These are phyloP conservation scores for Leccinellum rugosiceps DNA, from an alignment of 768 basidiomycete species.

Conservation along the genomic window DNA sequence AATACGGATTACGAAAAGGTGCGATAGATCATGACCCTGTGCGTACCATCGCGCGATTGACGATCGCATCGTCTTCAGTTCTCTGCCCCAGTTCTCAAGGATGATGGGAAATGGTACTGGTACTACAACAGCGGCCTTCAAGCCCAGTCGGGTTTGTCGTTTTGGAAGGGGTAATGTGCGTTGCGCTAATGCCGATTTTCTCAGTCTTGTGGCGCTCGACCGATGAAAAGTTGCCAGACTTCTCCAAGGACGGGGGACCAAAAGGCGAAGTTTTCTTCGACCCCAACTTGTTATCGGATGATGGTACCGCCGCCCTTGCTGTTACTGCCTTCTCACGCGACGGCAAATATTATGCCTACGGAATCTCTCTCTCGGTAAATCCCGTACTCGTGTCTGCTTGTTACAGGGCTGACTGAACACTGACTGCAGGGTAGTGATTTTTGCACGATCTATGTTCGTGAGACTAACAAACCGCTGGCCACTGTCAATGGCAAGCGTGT, in stretches of 20 bases:
- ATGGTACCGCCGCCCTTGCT: constrained; percentile 67
- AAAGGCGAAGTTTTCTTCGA: constrained; percentile 79
- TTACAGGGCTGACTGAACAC: constrained; percentile 1
- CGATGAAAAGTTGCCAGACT: constrained; percentile 51
- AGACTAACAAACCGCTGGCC: constrained; percentile 56
- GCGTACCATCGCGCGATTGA: background rate
- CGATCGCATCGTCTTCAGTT: constrained; percentile 41
- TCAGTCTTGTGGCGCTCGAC: constrained; percentile 62
- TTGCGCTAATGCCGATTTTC: background rate
- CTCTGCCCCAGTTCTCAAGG: constrained; percentile 54
- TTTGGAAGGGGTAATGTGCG: background rate
- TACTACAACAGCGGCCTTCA: constrained; percentile 75
- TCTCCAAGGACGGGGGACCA: constrained; percentile 40
- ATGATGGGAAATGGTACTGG: constrained; percentile 80
- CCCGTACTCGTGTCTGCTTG: background rate
- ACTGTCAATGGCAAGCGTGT: constrained; percentile 34
- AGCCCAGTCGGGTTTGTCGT: constrained; percentile 47
- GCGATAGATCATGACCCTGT: background rate
- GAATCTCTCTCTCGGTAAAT: constrained; percentile 66
- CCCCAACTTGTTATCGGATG: constrained; percentile 66
- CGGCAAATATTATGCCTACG: constrained; percentile 75
- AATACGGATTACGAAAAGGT: constrained; percentile 54
- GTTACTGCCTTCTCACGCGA: constrained; percentile 57
- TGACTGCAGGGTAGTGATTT: constrained; percentile 66
- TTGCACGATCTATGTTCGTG: constrained; percentile 63